These are phyloP conservation scores for Pinus albicaulis DNA, from an alignment of 75 land plant genomes.

Conservation along the genomic window DNA sequence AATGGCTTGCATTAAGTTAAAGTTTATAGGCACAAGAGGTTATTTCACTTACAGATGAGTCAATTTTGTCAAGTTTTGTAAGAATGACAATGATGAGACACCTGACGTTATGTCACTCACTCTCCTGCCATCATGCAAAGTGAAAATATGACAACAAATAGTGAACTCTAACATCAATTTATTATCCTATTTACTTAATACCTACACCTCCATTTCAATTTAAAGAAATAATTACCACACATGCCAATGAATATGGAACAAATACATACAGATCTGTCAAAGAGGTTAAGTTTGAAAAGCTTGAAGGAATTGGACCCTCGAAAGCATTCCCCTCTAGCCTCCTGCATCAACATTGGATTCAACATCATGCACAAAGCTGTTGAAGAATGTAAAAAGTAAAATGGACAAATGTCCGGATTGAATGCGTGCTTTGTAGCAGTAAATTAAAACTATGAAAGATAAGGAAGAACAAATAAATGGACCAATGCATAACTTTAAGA, in stretches of 20 bases:
- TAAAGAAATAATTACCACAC: not conserved
- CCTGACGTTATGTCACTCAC: conserved; percentile 18
- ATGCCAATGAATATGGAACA: not conserved
- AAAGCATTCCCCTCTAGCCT: conserved; percentile 23
- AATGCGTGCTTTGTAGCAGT: too few relatives aligned
- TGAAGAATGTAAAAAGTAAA: not conserved
- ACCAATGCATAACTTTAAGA: too few relatives aligned
- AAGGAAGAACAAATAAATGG: too few relatives aligned
- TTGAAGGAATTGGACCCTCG: conserved; percentile 37
- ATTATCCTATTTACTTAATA: conserved; percentile 2
- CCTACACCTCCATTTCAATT: not conserved
- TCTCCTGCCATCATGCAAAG: conserved; percentile 13
- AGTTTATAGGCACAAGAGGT: not conserved
- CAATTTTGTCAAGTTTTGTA: conserved; percentile 15
- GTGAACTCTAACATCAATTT: not conserved
- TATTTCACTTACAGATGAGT: conserved; percentile 21
- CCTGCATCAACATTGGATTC: conserved; percentile 12
- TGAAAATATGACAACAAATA: not conserved
- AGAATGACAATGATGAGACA: conserved; percentile 23
- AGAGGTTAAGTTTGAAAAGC: conserved; percentile 25
- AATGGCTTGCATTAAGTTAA: not conserved
- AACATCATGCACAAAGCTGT: not conserved
- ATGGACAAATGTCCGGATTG: too few relatives aligned
- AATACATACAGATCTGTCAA: conserved; percentile 22
- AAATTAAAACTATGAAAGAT: too few relatives aligned